These are phyloP conservation scores for Dichomitus squalens DNA, from an alignment of 1,284 basidiomycete species.

Conservation along the genomic window DNA sequence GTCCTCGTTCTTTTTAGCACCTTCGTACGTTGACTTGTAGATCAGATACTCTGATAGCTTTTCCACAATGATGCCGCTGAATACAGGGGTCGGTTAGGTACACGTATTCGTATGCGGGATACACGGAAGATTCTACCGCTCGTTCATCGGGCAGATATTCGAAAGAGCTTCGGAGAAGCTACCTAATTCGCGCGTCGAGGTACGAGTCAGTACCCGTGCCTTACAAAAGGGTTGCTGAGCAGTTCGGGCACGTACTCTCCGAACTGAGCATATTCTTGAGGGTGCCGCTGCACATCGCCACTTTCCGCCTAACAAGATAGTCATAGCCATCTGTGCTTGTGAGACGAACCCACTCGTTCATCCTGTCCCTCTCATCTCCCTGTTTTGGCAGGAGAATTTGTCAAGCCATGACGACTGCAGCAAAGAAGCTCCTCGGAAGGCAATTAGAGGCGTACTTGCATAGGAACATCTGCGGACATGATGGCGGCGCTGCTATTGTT, in stretches of 20 bases:
- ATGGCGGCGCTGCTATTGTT: background rate
- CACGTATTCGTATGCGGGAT: background rate
- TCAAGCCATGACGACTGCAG: background rate
- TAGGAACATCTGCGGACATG: slow-evolving; percentile 11
- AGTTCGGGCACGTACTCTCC: slow-evolving; percentile 31
- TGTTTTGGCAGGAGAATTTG: background rate
- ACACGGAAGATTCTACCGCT: slow-evolving; percentile 41
- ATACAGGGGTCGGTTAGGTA: background rate
- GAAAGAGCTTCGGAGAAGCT: slow-evolving; percentile 53
- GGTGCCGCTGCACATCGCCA: slow-evolving; percentile 58
- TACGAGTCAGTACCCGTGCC: background rate
- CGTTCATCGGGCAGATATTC: slow-evolving; percentile 49
- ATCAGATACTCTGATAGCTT: slow-evolving; percentile 83
- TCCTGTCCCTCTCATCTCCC: slow-evolving; percentile 12
- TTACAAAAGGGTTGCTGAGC: background rate
- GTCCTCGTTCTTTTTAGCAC: slow-evolving; percentile 59
- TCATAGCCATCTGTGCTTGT: slow-evolving; percentile 63
- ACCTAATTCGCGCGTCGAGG: slow-evolving; percentile 34
- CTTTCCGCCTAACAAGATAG: slow-evolving; percentile 58
- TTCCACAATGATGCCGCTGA: slow-evolving; percentile 75
- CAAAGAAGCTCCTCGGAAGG: slow-evolving; percentile 6
- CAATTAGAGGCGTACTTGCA: slow-evolving; percentile 13
- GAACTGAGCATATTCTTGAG: slow-evolving; percentile 49
- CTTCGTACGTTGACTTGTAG: slow-evolving; percentile 74
- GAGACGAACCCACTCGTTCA: slow-evolving; percentile 64